Evolutionary conservation across 2,329 filamentous ascomycete genomes (phyloP).

Genomic region (Zasmidium angulare): DNA sequence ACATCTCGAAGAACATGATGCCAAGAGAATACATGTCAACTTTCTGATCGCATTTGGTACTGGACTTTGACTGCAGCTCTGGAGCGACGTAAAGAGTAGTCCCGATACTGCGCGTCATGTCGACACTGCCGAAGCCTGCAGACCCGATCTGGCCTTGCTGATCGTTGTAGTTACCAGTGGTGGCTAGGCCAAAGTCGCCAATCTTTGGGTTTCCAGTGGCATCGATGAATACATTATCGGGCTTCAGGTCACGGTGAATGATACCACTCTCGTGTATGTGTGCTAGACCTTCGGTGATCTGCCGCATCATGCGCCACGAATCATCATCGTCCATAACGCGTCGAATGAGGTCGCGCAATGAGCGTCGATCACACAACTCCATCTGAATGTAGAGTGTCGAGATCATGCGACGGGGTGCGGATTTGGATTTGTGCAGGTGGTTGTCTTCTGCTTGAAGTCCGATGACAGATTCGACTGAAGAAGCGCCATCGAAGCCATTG

Average conservation of each 20-base stretch:
- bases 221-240: constrained; percentile 97
- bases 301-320: constrained; percentile 86
- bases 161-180: constrained; percentile 36
- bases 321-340: constrained; percentile 74
- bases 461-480: constrained; percentile 17
- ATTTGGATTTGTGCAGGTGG: constrained; percentile 45
- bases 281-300: constrained; percentile 83
- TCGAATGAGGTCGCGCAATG: constrained; percentile 82
- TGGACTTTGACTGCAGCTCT: constrained; percentile 75
- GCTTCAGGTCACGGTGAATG: constrained; percentile 93
- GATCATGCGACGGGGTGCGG: constrained; percentile 53
- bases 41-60: constrained; percentile 82
- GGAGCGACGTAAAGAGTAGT: constrained; percentile 93
- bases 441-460: constrained; percentile 6
- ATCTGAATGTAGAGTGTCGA: constrained; percentile 95
- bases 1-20: constrained; percentile 99
- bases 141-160: neutral
- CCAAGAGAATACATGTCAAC: constrained; percentile 99
- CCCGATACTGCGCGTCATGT: constrained; percentile 69
- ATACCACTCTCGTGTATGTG: constrained; percentile 91
- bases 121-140: constrained; percentile 37
- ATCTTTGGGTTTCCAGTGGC: constrained; percentile 88
- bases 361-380: constrained; percentile 96
- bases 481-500: constrained; percentile 34
- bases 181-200: constrained; percentile 93